Evolutionary conservation across 495 filamentous ascomycete species (phyloP), one percentile per base, ranked within the genome.

Genomic region (Penicillium fimorum): DNA sequence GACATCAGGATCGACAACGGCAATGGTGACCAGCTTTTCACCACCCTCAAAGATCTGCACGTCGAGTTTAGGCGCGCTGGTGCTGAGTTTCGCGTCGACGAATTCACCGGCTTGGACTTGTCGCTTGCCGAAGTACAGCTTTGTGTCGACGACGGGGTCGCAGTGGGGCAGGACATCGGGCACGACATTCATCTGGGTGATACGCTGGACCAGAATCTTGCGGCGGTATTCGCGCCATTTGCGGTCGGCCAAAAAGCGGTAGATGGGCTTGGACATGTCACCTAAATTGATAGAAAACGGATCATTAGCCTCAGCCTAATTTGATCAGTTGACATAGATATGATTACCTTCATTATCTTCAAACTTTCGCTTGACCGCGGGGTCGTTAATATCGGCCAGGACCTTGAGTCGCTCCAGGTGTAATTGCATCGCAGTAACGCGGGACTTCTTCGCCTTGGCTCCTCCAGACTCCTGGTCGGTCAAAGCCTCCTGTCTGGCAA

Each of bases 191-290:
- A 97, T 89, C 70, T 96, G 91, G 22, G 83, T 79, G 64, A 99
- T 87, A 63, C 94, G 85, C 75, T 99, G 95, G 58, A 86, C 80
- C 46, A 96, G 79, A 55, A 97, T 76, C 47, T 79, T 81, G 44
- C 83, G 84, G 58, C 86, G 84, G 74, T 91, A 89, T 59, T 85
- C 79, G 56, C 87, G 83, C 95, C 95, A 99, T 77, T 93, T 89
- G 52, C 77, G 76, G 68, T 97, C 82, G 50, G 92, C 88, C 46
- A 97, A 84, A 68, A 87, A 86, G 38, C 93, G 90, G 78, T 99
- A 99, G 69, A 99, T 89, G 37, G 94, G 95, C 71, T 96, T 94
- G 74, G 84, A 87, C 92, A 97, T 93, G 67, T 97, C 91, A 47
- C 90, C 91, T 96, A 8, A 10, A 25, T 25, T 50, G 0, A 50